Evolutionary conservation across 1,284 basidiomycete genomes (phyloP), one percentile per base, ranked within the genome.

Genomic region (Ustilago hordei): DNA sequence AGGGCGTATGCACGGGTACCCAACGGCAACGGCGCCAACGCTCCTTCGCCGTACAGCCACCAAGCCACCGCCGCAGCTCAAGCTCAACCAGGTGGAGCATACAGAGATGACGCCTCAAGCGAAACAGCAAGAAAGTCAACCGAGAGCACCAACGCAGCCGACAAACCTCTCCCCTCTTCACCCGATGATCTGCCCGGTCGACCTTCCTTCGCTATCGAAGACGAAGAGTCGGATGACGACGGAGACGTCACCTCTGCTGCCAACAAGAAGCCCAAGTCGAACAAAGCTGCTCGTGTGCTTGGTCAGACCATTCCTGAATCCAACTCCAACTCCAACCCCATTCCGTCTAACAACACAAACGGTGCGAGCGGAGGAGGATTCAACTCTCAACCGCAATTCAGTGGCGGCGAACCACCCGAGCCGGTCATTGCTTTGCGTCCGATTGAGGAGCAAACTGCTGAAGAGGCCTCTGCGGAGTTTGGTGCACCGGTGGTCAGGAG

Each of bases 381-480:
- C 58, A 45, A 43, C 56, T 62, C 69, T 59, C 67, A 53, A 43
- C 57, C 59, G 6, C 53, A 54, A 19, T 74, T 64, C 17, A 35
- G 35, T n/a, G 76, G 71, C 41, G 69, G 69, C n/a, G 79, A 83
- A 56, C 80, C 78, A n/a, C 69, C 74, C 11, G 84, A 85, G 60
- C 84, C 84, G 3, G 83, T 85, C 36, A 85, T 84, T 47, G 82
- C 83, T 17, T 63, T 85, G 47, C 80, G 84, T 32, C 84, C 83
- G 13, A 84, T 83, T 63, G 80, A 83, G 38, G 78, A 82, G 55
- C 65, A 79, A 32, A 64, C 75, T 3, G 74, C 70, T 47, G 65
- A 78, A 45, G 80, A 76, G 41, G 79, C 75, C n/a, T 73, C 75
- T 6, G 75, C 81, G 11, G 81, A 80, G 32, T 85, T 84, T 57